A percentile compares a stretch with the other conserved stretches of the same genome.
phyloP scores from a whole-genome alignment of 768 basidiomycete species.

The Lactifluus rugatus region DNA sequence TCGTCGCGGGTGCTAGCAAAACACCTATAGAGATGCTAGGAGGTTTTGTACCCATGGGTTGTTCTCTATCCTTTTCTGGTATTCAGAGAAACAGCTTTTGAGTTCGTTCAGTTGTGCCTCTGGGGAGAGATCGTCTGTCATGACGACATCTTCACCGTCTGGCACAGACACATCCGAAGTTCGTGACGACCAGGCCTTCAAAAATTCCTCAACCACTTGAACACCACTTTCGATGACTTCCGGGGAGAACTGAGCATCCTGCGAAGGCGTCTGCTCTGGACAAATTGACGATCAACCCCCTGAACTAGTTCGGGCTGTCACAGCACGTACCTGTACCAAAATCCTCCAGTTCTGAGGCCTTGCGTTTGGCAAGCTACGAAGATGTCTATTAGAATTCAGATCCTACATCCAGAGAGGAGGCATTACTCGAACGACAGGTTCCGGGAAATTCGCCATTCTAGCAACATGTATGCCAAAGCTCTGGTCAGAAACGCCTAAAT shows the following conservation, averaged over 20 bases:
- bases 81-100: slow-evolving; percentile 52
- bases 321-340: slow-evolving; percentile 46
- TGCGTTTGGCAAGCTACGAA: slow-evolving; percentile 73
- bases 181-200: slow-evolving; percentile 52
- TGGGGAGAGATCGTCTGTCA: slow-evolving; percentile 35
- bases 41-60: slow-evolving; percentile 72
- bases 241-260: slow-evolving; percentile 38
- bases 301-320: background rate
- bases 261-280: slow-evolving; percentile 25
- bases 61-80: slow-evolving; percentile 57
- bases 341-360: slow-evolving; percentile 87
- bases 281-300: background rate
- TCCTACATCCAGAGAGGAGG: background rate
- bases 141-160: slow-evolving; percentile 38
- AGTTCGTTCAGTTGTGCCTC: slow-evolving; percentile 38
- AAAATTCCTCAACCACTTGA: slow-evolving; percentile 66
- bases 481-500: slow-evolving; percentile 84
- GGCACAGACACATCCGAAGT: slow-evolving; percentile 23
- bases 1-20: background rate
- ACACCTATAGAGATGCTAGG: slow-evolving; percentile 32
- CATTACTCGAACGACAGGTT: slow-evolving; percentile 77
- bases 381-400: background rate
- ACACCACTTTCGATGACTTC: slow-evolving; percentile 73
- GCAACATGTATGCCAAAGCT: slow-evolving; percentile 99
- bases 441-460: slow-evolving; percentile 93